A percentile compares a stretch with the other conserved stretches of the same genome.
These are phyloP conservation scores for Pichia scutulata DNA, from an alignment of 805 yeast species.

Conservation along the genomic window DNA sequence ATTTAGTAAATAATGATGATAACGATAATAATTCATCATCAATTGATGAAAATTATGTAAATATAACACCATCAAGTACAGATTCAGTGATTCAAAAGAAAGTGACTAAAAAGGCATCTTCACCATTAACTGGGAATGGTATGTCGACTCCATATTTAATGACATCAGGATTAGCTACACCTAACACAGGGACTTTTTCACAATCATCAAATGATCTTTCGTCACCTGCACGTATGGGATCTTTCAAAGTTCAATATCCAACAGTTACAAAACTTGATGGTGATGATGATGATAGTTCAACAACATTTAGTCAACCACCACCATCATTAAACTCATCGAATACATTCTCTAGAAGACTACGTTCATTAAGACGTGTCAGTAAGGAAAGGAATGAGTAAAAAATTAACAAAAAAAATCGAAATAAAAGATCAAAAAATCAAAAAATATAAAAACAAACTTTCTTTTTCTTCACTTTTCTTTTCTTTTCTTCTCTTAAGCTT, in stretches of 20 bases:
- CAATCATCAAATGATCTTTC: neutral
- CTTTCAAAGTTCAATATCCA: constrained; percentile 23
- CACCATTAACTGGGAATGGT: constrained; percentile 31
- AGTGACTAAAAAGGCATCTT: constrained; percentile 20
- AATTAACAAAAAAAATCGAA: neutral
- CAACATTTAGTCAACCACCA: constrained; percentile 2
- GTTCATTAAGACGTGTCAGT: constrained; percentile 19
- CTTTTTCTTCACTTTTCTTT: neutral
- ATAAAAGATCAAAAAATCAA: no score
- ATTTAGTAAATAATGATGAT: neutral
- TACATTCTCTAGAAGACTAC: constrained; percentile 17
- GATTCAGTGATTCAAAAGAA: constrained; percentile 11
- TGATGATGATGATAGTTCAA: constrained; percentile 8
- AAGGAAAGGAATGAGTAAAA: constrained; percentile 8
- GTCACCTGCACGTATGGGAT: constrained; percentile 9
- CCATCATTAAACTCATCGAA: constrained; percentile 1
- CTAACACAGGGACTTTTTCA: constrained; percentile 26
- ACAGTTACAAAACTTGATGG: constrained; percentile 25
- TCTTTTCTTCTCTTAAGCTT: neutral
- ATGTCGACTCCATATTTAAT: constrained; percentile 62
- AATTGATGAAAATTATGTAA: constrained; percentile 1
- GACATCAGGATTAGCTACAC: constrained; percentile 55
- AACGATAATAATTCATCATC: constrained; percentile 1
- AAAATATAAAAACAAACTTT: no score
- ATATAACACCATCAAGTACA: constrained; percentile 27